phyloP scores from a whole-genome alignment of 2,329 filamentous ascomycete genomes.

The Colletotrichum godetiae region DNA sequence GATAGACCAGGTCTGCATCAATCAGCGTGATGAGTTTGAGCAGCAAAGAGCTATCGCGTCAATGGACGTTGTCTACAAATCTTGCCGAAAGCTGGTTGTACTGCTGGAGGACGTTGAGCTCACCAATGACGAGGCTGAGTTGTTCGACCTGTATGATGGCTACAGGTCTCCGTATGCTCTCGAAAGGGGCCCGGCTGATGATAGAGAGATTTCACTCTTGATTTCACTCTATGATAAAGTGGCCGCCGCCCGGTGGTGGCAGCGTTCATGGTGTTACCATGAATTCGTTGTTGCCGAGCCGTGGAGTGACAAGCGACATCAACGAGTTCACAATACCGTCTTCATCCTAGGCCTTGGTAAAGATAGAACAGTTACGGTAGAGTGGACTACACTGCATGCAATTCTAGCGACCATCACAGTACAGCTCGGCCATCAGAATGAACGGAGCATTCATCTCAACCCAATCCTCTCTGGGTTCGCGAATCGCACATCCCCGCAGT shows the following conservation, averaged over 20 bases:
- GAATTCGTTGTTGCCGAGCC: slow-evolving; percentile 22
- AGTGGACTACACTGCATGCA: slow-evolving; percentile 4
- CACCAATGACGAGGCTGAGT: background rate
- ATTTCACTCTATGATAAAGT: slow-evolving; percentile 9
- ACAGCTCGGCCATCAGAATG: background rate
- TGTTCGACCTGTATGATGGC: background rate
- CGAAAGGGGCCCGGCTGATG: background rate
- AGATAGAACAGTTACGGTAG: background rate
- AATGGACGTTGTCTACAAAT: slow-evolving; percentile 21
- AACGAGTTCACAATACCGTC: slow-evolving; percentile 11
- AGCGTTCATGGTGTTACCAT: slow-evolving; percentile 26
- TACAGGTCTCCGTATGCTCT: background rate
- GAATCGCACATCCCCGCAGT: slow-evolving; percentile 12
- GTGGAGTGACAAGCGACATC: slow-evolving; percentile 20
- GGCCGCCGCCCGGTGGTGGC: slow-evolving; percentile 24
- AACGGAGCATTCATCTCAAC: background rate
- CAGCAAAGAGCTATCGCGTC: slow-evolving; percentile 21
- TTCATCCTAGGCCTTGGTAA: slow-evolving; percentile 2
- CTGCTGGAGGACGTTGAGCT: slow-evolving; percentile 22
- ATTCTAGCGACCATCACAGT: background rate
- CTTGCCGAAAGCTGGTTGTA: slow-evolving; percentile 15
- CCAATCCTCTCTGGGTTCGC: slow-evolving; percentile 17
- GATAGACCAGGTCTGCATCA: slow-evolving; percentile 54
- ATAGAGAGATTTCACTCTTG: background rate
- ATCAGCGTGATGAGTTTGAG: slow-evolving; percentile 50